Evolutionary conservation across 768 basidiomycete genomes (phyloP).

Genomic region (Mrakia gelida): DNA sequence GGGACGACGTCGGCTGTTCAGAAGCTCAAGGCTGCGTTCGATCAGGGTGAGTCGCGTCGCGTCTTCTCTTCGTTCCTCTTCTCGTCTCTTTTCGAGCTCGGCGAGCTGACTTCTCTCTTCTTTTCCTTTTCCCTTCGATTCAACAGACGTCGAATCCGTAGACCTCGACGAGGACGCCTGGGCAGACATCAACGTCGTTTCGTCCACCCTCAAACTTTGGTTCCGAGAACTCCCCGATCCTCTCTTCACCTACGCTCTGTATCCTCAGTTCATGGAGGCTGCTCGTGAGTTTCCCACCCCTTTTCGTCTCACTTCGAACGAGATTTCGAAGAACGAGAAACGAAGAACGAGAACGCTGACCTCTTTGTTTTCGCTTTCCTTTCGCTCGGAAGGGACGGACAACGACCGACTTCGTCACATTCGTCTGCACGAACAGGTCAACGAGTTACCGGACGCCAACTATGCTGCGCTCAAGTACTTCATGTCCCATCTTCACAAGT

Average conservation of each 20-base stretch:
- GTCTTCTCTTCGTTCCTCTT: not conserved
- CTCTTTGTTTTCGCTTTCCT: not conserved
- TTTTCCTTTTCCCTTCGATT: not conserved
- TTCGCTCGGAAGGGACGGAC: slow-evolving; percentile 58
- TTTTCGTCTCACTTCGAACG: not conserved
- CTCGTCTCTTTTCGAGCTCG: not conserved
- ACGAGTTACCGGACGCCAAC: slow-evolving; percentile 97
- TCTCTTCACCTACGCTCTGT: slow-evolving; percentile 71
- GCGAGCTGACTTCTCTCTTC: not conserved
- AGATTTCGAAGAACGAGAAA: too few species aligned
- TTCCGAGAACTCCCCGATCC: slow-evolving; percentile 93
- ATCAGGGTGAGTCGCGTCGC: slow-evolving; percentile 61
- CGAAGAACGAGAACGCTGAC: too few species aligned
- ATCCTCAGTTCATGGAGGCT: slow-evolving; percentile 91
- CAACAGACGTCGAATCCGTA: slow-evolving; percentile 72
- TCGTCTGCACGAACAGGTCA: slow-evolving; percentile 91
- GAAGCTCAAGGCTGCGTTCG: slow-evolving; percentile 73
- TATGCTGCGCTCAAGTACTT: slow-evolving; percentile 95
- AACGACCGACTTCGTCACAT: slow-evolving; percentile 94
- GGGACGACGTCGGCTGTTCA: slow-evolving; percentile 84
- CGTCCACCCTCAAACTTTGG: slow-evolving; percentile 94
- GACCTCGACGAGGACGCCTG: slow-evolving; percentile 90
- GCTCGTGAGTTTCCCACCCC: slow-evolving; percentile 62
- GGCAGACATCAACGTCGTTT: slow-evolving; percentile 88
- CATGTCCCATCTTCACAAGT: slow-evolving; percentile 90